These are phyloP conservation scores for Mucuna pruriens DNA, from an alignment of 306 rosid species.

Conservation along the genomic window DNA sequence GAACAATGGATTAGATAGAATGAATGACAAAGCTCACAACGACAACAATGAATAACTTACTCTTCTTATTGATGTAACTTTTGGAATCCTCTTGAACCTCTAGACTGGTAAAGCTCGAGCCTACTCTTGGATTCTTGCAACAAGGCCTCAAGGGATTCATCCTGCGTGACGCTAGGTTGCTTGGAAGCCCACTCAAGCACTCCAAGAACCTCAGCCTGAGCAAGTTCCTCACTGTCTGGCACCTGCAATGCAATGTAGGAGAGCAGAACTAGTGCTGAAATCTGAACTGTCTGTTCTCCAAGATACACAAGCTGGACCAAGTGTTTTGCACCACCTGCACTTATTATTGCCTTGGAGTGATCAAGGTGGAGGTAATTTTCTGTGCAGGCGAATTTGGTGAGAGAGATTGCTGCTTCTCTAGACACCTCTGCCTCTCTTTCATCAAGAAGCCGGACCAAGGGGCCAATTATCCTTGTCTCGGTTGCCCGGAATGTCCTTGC, in stretches of 20 bases:
- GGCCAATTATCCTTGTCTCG: constrained; percentile 72
- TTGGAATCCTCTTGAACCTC: constrained; percentile 73
- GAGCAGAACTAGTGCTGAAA: constrained; percentile 57
- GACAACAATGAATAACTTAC: constrained; percentile 13
- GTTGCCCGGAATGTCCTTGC: constrained; percentile 83
- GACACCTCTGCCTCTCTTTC: constrained; percentile 69
- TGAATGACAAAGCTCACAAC: constrained; percentile 24
- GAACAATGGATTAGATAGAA: constrained; percentile 38
- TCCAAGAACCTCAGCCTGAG: constrained; percentile 65
- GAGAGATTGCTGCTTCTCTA: constrained; percentile 68
- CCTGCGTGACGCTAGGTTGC: constrained; percentile 63
- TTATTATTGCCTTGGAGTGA: constrained; percentile 75
- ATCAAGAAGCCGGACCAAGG: constrained; percentile 75
- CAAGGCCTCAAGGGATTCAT: constrained; percentile 56
- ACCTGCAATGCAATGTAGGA: constrained; percentile 74
- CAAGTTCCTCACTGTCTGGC: constrained; percentile 85
- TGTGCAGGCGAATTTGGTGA: constrained; percentile 65
- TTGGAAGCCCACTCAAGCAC: constrained; percentile 84
- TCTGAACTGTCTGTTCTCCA: constrained; percentile 72
- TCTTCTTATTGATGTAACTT: constrained; percentile 50
- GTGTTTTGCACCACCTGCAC: constrained; percentile 69
- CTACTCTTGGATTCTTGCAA: constrained; percentile 68
- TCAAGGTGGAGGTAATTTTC: constrained; percentile 70
- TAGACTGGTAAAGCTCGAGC: constrained; percentile 83
- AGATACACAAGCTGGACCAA: constrained; percentile 76